A percentile compares a stretch with the other conserved stretches of the same genome.
phyloP scores from a whole-genome alignment of 257 asterid species.

The Solanum boliviense region DNA sequence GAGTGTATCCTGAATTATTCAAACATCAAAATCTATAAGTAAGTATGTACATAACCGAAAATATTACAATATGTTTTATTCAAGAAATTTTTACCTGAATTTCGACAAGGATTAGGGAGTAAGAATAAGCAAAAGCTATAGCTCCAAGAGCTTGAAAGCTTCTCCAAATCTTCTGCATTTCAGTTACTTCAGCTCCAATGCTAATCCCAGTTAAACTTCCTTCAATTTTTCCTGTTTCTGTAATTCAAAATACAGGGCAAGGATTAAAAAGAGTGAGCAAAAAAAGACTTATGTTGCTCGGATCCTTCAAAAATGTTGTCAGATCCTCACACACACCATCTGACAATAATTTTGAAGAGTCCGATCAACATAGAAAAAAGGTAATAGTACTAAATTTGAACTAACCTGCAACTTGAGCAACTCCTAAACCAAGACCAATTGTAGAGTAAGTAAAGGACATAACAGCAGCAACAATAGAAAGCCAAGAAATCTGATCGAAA shows the following conservation, averaged over 20 bases:
- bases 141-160: slow-evolving; percentile 25
- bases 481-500: slow-evolving; percentile 69
- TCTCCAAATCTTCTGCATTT: slow-evolving; percentile 18
- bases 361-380: neutral
- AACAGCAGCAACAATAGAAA: slow-evolving; percentile 61
- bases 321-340: neutral
- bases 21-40: neutral
- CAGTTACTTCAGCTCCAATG: slow-evolving; percentile 4
- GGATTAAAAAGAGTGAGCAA: neutral
- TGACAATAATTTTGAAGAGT: neutral
- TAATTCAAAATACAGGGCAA: neutral
- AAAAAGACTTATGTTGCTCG: neutral
- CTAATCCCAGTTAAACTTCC: slow-evolving; percentile 25
- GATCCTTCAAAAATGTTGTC: neutral
- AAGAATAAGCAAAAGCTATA: slow-evolving; percentile 26
- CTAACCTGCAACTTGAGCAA: slow-evolving; percentile 48
- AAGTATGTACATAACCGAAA: neutral
- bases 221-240: slow-evolving; percentile 11
- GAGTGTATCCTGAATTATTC: slow-evolving; percentile 10
- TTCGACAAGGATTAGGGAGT: slow-evolving; percentile 19
- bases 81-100: slow-evolving; percentile 11
- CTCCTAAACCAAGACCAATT: slow-evolving; percentile 57
- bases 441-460: slow-evolving; percentile 73
- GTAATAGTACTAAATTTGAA: neutral
- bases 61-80: too few species aligned